These are phyloP conservation scores for Vaccinium myrtillus DNA, from an alignment of 148 eudicot genomes.

Conservation along the genomic window DNA sequence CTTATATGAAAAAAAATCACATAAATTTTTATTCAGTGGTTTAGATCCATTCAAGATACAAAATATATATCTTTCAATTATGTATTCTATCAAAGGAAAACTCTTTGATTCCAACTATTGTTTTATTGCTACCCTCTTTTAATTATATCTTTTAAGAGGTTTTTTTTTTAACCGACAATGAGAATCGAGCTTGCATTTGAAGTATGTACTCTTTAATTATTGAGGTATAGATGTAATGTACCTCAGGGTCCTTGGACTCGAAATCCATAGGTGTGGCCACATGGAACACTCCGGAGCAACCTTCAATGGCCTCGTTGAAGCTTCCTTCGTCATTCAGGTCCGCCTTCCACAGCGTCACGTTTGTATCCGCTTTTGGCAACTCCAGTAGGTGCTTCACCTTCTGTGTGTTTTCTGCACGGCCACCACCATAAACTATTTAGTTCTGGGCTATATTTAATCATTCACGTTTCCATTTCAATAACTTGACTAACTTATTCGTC, in stretches of 20 bases:
- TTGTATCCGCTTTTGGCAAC: conserved; percentile 49
- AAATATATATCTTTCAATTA: too few species aligned
- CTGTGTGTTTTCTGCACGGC: conserved; percentile 37
- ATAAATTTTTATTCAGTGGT: too few species aligned
- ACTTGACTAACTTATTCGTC: too few species aligned
- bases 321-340: conserved; percentile 61
- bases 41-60: too few species aligned
- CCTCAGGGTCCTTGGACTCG: conserved; percentile 74
- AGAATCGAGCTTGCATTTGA: neutral
- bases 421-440: neutral
- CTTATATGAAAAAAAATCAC: too few species aligned
- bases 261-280: conserved; percentile 77
- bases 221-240: conserved; percentile 1
- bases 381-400: conserved; percentile 60
- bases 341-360: conserved; percentile 61
- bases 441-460: too few species aligned
- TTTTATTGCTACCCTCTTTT: too few species aligned
- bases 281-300: conserved; percentile 67
- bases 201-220: neutral
- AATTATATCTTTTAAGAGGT: too few species aligned
- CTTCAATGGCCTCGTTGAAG: conserved; percentile 67
- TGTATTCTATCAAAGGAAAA: too few species aligned
- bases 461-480: too few species aligned
- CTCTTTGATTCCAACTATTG: too few species aligned
- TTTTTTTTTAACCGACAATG: neutral